Base-by-base conservation (phyloP, 768 basidiomycete genomes). In the Coprinellus micaceus region DNA sequence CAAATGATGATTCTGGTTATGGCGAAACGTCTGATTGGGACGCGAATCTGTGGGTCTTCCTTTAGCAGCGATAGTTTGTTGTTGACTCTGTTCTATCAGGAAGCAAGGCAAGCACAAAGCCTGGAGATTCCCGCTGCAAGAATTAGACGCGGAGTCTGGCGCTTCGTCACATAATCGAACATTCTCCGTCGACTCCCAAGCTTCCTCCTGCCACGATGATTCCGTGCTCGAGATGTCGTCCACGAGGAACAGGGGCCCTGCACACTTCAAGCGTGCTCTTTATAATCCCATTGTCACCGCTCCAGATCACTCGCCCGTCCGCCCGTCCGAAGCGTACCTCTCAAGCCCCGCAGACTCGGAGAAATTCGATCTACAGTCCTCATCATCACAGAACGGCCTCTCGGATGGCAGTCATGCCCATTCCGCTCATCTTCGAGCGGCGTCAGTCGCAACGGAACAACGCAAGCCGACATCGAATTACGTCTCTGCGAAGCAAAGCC, bases 401-500 rank as follows among this genome's bases (percentile, higher is more conserved):
- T 40, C 52, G 11, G 57, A 54, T 17, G 11, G 11, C 2, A 24
- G 29, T 5, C 39, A 17, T 9, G 19, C 26, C 40, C 28, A 28
- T 71, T 46, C 83, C 77, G 80, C 65, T 75, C 83, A 58, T 83
- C 84, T 12, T 75, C 61, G 79, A 73, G 53, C 74, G 64, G 40
- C 77, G 68, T 60, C 72, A 56, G 54, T 72, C 63, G 58, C 71
- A 60, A 58, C 67, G 66, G 36, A 74, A 72, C 52, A 64, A 67
- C 46, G 73, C 71, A 65, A 51, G 40, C 44, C 59, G 25, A 48
- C 50, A 33, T 41, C 51, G 19, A 12, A 40, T 12, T 49, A 54
- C 28, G 66, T 85, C 28, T 63, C 71, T 2, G 76, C 76, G 30
- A 94, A 92, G 76, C 91, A 94, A 71, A 94, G 91, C 56, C 76